Evolutionary conservation across 202 grass and related monocot species (phyloP).

Genomic region (Setaria viridis): DNA sequence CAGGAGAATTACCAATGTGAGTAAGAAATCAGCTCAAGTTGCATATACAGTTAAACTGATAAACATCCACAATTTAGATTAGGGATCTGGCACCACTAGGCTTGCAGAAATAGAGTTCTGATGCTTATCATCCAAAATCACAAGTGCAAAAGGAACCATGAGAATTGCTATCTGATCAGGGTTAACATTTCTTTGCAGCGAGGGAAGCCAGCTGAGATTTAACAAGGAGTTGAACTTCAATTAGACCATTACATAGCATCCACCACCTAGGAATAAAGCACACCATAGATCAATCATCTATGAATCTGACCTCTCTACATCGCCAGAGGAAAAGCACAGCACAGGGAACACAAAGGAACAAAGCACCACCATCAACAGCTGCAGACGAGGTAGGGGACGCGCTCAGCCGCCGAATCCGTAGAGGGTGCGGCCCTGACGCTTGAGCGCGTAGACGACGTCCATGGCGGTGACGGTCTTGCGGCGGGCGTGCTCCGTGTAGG

Average conservation of each 20-base stretch:
- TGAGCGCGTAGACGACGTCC: conserved; percentile 98
- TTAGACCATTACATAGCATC: not conserved
- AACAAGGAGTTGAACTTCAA: not conserved
- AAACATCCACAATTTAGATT: not conserved
- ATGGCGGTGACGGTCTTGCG: conserved; percentile 97
- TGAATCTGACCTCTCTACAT: not conserved
- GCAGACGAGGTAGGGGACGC: conserved; percentile 47
- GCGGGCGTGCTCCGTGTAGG: conserved; percentile 94
- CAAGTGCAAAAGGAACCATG: not conserved
- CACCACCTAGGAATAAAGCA: not conserved
- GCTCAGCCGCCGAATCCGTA: conserved; percentile 74
- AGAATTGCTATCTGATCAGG: too few species aligned
- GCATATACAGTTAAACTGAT: too few species aligned
- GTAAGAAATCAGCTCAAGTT: too few species aligned
- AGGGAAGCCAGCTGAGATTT: not conserved
- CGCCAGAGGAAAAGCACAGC: not conserved
- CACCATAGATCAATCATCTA: not conserved
- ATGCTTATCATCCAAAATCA: not conserved
- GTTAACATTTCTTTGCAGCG: not conserved
- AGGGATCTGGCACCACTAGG: not conserved
- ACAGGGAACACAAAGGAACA: not conserved
- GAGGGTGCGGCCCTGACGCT: conserved; percentile 94
- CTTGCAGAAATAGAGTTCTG: not conserved
- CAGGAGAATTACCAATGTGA: too few species aligned
- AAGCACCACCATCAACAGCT: not conserved